These are phyloP conservation scores for Nosema muscidifuracis DNA, from an alignment of 371 early-diverging fungal genomes.

Conservation along the genomic window DNA sequence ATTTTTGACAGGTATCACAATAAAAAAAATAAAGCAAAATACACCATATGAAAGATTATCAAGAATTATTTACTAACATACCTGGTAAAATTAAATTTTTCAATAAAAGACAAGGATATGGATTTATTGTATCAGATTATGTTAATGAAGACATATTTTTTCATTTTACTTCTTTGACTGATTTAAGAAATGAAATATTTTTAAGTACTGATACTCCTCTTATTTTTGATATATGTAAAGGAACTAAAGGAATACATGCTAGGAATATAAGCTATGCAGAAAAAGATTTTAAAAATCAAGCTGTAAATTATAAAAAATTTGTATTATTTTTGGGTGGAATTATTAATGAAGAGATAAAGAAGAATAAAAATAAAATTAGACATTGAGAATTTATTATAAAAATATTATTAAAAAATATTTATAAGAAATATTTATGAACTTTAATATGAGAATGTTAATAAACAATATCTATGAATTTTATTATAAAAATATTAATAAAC, in stretches of 20 bases:
- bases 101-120: slow-evolving; percentile 28
- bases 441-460: no score
- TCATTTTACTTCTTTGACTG: slow-evolving; percentile 24
- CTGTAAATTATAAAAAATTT: background rate
- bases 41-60: no score
- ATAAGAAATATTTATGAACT: no score
- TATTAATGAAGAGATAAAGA: background rate
- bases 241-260: slow-evolving; percentile 20
- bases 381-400: no score
- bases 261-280: slow-evolving; percentile 11
- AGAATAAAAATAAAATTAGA: background rate
- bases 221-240: slow-evolving; percentile 23
- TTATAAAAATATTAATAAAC: no score
- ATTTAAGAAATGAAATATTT: background rate
- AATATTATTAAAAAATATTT: no score
- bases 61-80: background rate
- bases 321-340: background rate
- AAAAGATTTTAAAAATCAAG: background rate
- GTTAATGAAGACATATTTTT: slow-evolving; percentile 38
- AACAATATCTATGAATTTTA: no score
- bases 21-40: no score
- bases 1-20: no score
- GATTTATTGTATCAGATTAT: slow-evolving; percentile 29
- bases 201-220: slow-evolving; percentile 8
- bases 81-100: slow-evolving; percentile 40